Evolutionary conservation across 257 asterid species (phyloP).

Genomic region (Galeopsis tetrahit): DNA sequence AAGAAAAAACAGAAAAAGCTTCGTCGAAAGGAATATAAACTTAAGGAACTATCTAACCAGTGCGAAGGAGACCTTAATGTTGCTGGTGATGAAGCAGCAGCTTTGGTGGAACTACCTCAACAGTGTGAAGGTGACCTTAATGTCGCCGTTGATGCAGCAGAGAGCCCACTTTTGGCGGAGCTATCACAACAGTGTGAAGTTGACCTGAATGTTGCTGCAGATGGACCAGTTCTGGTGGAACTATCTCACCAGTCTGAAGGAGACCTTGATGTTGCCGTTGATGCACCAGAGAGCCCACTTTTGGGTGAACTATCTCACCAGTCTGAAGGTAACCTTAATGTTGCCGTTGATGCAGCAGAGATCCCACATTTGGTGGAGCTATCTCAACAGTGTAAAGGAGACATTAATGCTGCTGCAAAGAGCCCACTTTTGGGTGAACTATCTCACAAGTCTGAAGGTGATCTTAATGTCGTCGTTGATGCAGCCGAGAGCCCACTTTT

Average conservation of each 20-base stretch:
- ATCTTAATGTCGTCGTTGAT: too few species aligned
- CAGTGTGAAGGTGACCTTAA: too few species aligned
- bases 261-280: constrained; percentile 36
- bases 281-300: constrained; percentile 41
- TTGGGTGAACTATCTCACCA: not conserved
- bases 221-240: constrained; percentile 25
- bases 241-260: constrained; percentile 37
- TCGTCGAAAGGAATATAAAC: constrained; percentile 70
- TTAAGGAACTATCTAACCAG: constrained; percentile 46
- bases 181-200: constrained; percentile 37
- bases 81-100: constrained; percentile 40
- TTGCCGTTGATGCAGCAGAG: too few species aligned
- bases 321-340: too few species aligned
- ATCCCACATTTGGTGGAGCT: too few species aligned
- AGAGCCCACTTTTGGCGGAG: constrained; percentile 23
- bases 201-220: constrained; percentile 29
- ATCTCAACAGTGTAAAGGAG: constrained; percentile 10
- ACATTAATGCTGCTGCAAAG: too few species aligned
- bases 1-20: constrained; percentile 66
- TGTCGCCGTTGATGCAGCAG: too few species aligned
- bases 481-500: too few species aligned
- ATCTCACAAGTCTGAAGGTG: too few species aligned
- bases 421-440: too few species aligned
- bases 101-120: not conserved
- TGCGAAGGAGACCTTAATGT: constrained; percentile 36